Percentiles rank a stretch among this genome's conserved stretches.
phyloP scores from a whole-genome alignment of 2,329 filamentous ascomycete genomes.

The Stachybotrys elegans region DNA sequence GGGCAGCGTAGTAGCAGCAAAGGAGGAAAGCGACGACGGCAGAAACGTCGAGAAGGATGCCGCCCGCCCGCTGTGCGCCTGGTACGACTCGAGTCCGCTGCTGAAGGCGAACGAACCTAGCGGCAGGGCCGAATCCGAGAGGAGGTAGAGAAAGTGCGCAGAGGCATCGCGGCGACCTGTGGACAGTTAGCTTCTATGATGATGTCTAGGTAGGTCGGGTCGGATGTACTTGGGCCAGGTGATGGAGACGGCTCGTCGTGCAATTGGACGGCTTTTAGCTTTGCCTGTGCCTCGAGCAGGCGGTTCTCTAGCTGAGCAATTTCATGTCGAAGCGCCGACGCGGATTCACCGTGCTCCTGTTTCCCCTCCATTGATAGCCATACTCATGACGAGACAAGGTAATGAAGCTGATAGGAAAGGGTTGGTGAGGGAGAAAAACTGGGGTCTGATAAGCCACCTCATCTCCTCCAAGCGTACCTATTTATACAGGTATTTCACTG shows the following conservation, averaged over 20 bases:
- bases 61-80: constrained; percentile 54
- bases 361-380: constrained; percentile 20
- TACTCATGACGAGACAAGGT: too few species aligned
- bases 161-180: constrained; percentile 14
- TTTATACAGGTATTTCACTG: too few species aligned
- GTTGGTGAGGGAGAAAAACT: too few species aligned
- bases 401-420: too few species aligned
- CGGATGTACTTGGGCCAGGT: constrained; percentile 10
- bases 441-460: too few species aligned
- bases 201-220: constrained; percentile 6
- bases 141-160: constrained; percentile 66
- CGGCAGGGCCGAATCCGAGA: constrained; percentile 76
- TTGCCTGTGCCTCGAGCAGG: constrained; percentile 39
- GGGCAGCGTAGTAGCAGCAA: constrained; percentile 67
- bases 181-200: constrained; percentile 4
- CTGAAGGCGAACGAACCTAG: constrained; percentile 85
- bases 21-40: constrained; percentile 62
- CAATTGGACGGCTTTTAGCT: constrained; percentile 27
- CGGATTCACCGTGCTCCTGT: constrained; percentile 12
- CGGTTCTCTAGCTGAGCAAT: constrained; percentile 53
- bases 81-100: constrained; percentile 76
- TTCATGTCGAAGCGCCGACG: constrained; percentile 41
- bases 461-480: too few species aligned
- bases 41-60: constrained; percentile 61
- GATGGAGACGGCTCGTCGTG: constrained; percentile 11